These are phyloP conservation scores for Arthrobotrys pseudoclavata DNA, from an alignment of 2,329 filamentous ascomycete genomes.

Conservation along the genomic window DNA sequence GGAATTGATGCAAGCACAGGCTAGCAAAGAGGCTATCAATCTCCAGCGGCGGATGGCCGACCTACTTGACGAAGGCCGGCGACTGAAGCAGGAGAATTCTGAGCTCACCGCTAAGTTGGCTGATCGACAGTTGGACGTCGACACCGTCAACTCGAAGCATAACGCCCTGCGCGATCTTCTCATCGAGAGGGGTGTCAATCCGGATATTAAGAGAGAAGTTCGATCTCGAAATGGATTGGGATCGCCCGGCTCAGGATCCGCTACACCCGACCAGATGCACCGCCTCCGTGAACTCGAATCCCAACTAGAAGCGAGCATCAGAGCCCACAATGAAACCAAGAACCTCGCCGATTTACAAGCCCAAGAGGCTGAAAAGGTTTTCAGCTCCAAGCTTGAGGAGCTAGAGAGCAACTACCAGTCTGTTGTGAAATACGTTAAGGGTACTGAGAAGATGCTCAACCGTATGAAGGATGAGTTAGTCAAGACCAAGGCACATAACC, in stretches of 20 bases:
- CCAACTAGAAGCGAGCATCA: slow-evolving; percentile 81
- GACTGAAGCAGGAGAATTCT: slow-evolving; percentile 82
- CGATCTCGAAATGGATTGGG: slow-evolving; percentile 74
- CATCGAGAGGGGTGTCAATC: slow-evolving; percentile 86
- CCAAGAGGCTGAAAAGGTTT: slow-evolving; percentile 87
- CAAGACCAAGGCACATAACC: slow-evolving; percentile 89
- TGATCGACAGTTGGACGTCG: slow-evolving; percentile 90
- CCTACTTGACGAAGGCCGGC: slow-evolving; percentile 84
- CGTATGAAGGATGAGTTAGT: slow-evolving; percentile 98
- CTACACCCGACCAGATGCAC: slow-evolving; percentile 78
- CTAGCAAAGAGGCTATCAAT: slow-evolving; percentile 89
- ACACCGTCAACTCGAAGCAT: slow-evolving; percentile 91
- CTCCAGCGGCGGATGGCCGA: slow-evolving; percentile 91
- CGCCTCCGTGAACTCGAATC: slow-evolving; percentile 88
- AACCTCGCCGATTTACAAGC: slow-evolving; percentile 81
- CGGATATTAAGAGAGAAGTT: slow-evolving; percentile 73
- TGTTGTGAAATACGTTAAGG: slow-evolving; percentile 96
- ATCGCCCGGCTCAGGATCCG: slow-evolving; percentile 80
- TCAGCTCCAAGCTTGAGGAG: slow-evolving; percentile 92
- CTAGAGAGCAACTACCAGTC: slow-evolving; percentile 98
- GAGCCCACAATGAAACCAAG: slow-evolving; percentile 88
- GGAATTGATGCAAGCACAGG: slow-evolving; percentile 97
- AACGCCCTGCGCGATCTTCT: slow-evolving; percentile 93
- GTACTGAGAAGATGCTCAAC: slow-evolving; percentile 98
- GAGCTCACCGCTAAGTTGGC: slow-evolving; percentile 87